A percentile compares a stretch with the other conserved stretches of the same genome.
Evolutionary conservation across 2,329 filamentous ascomycete species (phyloP).

Genomic region (Penicillium sp.): DNA sequence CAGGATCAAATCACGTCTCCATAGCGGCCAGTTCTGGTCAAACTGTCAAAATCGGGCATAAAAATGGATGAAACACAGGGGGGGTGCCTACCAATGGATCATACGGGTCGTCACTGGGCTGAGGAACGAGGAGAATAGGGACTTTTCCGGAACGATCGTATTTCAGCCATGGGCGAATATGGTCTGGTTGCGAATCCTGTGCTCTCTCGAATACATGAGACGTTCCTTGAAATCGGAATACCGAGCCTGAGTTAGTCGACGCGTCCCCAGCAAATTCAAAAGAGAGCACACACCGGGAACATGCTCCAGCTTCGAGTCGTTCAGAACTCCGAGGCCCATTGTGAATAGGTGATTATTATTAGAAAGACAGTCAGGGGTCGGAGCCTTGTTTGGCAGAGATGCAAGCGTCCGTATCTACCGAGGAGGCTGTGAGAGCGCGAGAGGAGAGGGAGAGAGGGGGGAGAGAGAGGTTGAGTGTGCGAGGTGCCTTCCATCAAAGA

Average conservation of each 20-base stretch:
- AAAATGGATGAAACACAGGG: too few relatives aligned
- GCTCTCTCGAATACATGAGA: constrained; percentile 57
- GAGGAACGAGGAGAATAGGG: constrained; percentile 79
- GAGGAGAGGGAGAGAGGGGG: too few relatives aligned
- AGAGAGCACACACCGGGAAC: constrained; percentile 62
- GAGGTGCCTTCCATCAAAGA: too few relatives aligned
- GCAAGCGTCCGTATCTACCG: too few relatives aligned
- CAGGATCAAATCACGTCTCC: constrained; percentile 78
- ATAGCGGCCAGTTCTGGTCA: constrained; percentile 73
- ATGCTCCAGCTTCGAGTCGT: constrained; percentile 61
- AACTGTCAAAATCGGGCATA: constrained; percentile 16
- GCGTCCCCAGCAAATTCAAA: background rate
- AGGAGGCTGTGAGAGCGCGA: too few relatives aligned
- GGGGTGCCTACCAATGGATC: constrained; percentile 71
- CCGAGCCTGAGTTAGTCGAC: background rate
- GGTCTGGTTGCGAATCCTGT: constrained; percentile 27
- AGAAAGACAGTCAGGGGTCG: too few relatives aligned
- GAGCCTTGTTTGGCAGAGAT: too few relatives aligned
- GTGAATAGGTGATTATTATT: too few relatives aligned
- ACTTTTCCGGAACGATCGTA: constrained; percentile 64
- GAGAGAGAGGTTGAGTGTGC: too few relatives aligned
- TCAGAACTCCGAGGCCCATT: constrained; percentile 72
- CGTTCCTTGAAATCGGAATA: constrained; percentile 26
- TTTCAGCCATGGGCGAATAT: constrained; percentile 55
- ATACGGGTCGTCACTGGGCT: constrained; percentile 86